These are phyloP conservation scores for Trichophyton equinum DNA, from an alignment of 2,329 filamentous ascomycete species.

Conservation along the genomic window DNA sequence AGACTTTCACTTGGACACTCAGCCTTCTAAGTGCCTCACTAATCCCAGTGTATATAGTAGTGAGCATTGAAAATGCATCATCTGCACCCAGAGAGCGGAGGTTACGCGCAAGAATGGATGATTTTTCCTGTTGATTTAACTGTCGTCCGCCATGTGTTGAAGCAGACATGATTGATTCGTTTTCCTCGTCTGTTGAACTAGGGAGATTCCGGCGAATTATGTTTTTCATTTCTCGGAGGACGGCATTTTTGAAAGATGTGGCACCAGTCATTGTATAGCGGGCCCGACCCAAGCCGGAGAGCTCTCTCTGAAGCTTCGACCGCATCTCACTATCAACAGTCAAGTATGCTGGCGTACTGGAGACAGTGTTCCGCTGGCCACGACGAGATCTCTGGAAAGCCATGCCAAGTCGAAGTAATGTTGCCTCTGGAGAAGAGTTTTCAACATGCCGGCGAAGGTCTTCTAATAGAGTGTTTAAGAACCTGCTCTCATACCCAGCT, in stretches of 20 bases:
- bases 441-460: slow-evolving; percentile 74
- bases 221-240: slow-evolving; percentile 73
- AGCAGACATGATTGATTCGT: slow-evolving; percentile 72
- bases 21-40: slow-evolving; percentile 76
- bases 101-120: slow-evolving; percentile 74
- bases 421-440: slow-evolving; percentile 56
- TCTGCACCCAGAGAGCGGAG: slow-evolving; percentile 68
- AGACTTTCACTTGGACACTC: slow-evolving; percentile 80
- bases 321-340: slow-evolving; percentile 59
- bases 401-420: slow-evolving; percentile 72
- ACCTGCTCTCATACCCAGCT: slow-evolving; percentile 70
- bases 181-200: slow-evolving; percentile 88
- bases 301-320: slow-evolving; percentile 53
- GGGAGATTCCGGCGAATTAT: slow-evolving; percentile 76
- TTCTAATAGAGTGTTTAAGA: slow-evolving; percentile 61
- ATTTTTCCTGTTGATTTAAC: slow-evolving; percentile 75
- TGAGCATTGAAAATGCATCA: slow-evolving; percentile 72
- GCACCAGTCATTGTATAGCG: slow-evolving; percentile 70
- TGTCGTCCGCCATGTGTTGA: slow-evolving; percentile 63
- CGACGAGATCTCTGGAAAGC: slow-evolving; percentile 62
- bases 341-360: slow-evolving; percentile 66
- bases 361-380: slow-evolving; percentile 52
- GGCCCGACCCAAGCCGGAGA: slow-evolving; percentile 70
- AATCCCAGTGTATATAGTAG: slow-evolving; percentile 72
- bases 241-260: slow-evolving; percentile 68